phyloP scores from a whole-genome alignment of 225 moss, liverwort and hornwort species.

The Polytrichum formosum region DNA sequence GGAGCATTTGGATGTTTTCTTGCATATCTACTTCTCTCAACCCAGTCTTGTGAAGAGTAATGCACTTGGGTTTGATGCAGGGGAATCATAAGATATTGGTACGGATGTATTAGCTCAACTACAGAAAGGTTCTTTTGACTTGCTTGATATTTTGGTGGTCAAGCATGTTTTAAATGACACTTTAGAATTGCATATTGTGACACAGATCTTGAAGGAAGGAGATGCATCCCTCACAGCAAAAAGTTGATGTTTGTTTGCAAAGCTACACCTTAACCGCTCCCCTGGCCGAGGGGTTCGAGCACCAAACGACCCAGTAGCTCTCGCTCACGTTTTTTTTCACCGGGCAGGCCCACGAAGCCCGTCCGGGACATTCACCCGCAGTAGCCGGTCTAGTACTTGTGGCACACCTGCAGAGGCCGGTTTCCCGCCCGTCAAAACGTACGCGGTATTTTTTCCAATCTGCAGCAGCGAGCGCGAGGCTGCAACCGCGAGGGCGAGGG shows the following conservation, averaged over 20 bases:
- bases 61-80: constrained; percentile 54
- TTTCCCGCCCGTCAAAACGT: too few relatives aligned
- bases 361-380: too few relatives aligned
- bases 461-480: too few relatives aligned
- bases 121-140: constrained; percentile 84
- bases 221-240: constrained; percentile 69
- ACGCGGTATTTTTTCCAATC: too few relatives aligned
- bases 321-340: too few relatives aligned
- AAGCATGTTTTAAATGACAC: constrained; percentile 73
- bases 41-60: constrained; percentile 62
- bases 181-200: constrained; percentile 86
- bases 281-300: constrained; percentile 25
- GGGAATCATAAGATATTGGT: constrained; percentile 65
- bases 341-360: too few relatives aligned
- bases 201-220: constrained; percentile 78
- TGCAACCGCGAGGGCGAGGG: too few relatives aligned
- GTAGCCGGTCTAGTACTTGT: too few relatives aligned
- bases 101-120: constrained; percentile 80
- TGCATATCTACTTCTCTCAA: constrained; percentile 89
- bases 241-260: constrained; percentile 78
- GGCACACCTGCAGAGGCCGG: too few relatives aligned
- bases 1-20: constrained; percentile 87
- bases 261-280: constrained; percentile 83
- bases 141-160: constrained; percentile 77
- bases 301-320: too few relatives aligned